Evolutionary conservation across 2,329 filamentous ascomycete genomes (phyloP), one percentile per base, ranked within the genome.

Genomic region (Helotiales sp.): DNA sequence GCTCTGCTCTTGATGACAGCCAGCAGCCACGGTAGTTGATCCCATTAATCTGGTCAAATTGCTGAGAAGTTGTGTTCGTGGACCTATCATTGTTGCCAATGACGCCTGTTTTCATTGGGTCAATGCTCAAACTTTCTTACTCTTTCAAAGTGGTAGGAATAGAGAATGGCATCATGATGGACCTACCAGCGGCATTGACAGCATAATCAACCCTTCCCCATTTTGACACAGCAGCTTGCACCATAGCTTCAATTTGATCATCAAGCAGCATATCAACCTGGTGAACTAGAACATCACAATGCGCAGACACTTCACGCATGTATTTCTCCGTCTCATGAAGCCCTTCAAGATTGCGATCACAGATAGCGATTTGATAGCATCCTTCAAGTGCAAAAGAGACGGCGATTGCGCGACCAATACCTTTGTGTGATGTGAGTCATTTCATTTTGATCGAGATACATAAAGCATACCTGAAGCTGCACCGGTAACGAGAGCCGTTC

Each of bases 171-270:
- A 25, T 25, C 12, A 5, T 25, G 19, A 44, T 15, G 22, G 15
- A 59, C 59, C 33, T 48, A 73, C 73, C 76, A 24, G 77, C 78
- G 57, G 71, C 74, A 65, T 80, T 79, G 33, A 77, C 72, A 17
- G 74, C 74, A 65, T 80, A 80, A 66, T 80, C 77, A 15, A 80
- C 71, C 4, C 76, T 68, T 0, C 73, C 73, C 54, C 75, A 77
- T 13, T 66, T 61, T 1, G 64, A 58, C 3, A 76, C 69, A 2
- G 70, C 67, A 4, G 50, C 62, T 3, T 69, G 67, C 51, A 79
- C 66, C 9, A 74, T 68, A 3, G 52, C 52, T 4, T 71, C 58
- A 8, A 79, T 68, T 4, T 75, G 66, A 1, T 66, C 63, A 27
- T 74, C 72, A 13, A 70, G 61, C 3, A 72, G 63, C 27, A 76